Percentiles rank a stretch among this genome's conserved stretches.
These are phyloP conservation scores for Diospyros lotus DNA, from an alignment of 148 eudicot species.

Conservation along the genomic window DNA sequence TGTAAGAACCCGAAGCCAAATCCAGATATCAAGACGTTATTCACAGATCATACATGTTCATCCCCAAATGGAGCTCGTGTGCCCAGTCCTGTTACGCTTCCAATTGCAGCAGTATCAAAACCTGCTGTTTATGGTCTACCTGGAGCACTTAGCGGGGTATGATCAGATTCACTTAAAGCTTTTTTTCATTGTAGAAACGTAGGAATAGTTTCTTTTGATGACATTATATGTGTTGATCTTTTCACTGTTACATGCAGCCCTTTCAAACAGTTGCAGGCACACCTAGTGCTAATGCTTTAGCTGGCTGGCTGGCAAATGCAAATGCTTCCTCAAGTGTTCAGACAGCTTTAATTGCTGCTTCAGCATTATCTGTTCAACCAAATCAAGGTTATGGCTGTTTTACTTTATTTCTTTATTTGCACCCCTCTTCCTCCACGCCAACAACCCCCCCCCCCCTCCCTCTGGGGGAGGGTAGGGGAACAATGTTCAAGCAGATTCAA, in stretches of 20 bases:
- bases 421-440: background rate
- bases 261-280: slow-evolving; percentile 61
- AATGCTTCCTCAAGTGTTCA: slow-evolving; percentile 74
- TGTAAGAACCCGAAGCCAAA: slow-evolving; percentile 76
- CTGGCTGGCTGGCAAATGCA: slow-evolving; percentile 88
- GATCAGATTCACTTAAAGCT: slow-evolving; percentile 11
- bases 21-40: slow-evolving; percentile 73
- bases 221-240: background rate
- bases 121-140: slow-evolving; percentile 55
- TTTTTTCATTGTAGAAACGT: background rate
- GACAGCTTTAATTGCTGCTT: slow-evolving; percentile 70
- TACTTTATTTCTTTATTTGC: background rate
- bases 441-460: too few relatives aligned
- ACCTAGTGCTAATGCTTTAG: slow-evolving; percentile 71
- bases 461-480: too few relatives aligned
- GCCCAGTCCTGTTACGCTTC: slow-evolving; percentile 57
- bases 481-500: too few relatives aligned
- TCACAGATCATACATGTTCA: slow-evolving; percentile 59
- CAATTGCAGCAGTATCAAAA: slow-evolving; percentile 58
- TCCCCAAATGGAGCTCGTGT: slow-evolving; percentile 67
- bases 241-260: slow-evolving; percentile 41
- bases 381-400: slow-evolving; percentile 51
- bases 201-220: background rate
- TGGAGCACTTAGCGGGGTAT: slow-evolving; percentile 65
- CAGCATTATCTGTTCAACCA: slow-evolving; percentile 57